phyloP scores from a whole-genome alignment of 2,329 filamentous ascomycete species.

The Eutypella sp. region DNA sequence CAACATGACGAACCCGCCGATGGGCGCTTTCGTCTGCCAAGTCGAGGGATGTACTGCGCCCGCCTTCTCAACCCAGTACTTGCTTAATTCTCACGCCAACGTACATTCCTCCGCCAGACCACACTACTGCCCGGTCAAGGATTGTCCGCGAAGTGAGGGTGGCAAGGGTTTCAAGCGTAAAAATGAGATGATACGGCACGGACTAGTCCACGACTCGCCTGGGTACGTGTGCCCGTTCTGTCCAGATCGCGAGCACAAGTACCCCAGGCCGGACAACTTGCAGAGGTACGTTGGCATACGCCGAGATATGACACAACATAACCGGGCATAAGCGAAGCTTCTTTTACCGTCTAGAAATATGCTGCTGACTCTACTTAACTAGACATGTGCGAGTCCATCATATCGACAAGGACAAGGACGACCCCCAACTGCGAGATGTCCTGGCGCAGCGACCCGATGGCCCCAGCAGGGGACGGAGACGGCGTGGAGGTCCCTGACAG shows the following conservation, averaged over 20 bases:
- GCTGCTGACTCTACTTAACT: not conserved
- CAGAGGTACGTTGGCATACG: slow-evolving; percentile 79
- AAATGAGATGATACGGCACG: slow-evolving; percentile 70
- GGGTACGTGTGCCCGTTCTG: slow-evolving; percentile 97
- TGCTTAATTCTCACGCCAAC: slow-evolving; percentile 75
- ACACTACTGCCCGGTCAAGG: slow-evolving; percentile 60
- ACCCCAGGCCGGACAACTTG: slow-evolving; percentile 91
- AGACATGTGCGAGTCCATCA: slow-evolving; percentile 95
- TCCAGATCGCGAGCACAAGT: slow-evolving; percentile 87
- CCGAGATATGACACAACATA: no score
- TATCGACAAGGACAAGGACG: slow-evolving; percentile 82
- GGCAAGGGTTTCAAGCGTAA: slow-evolving; percentile 68
- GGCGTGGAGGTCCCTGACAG: slow-evolving; percentile 49
- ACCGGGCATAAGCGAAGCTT: no score
- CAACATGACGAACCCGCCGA: slow-evolving; percentile 47
- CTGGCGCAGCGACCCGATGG: slow-evolving; percentile 82
- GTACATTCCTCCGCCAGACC: slow-evolving; percentile 62
- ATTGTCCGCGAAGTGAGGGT: slow-evolving; percentile 57
- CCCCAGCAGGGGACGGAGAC: slow-evolving; percentile 71
- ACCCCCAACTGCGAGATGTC: slow-evolving; percentile 74
- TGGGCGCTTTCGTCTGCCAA: slow-evolving; percentile 54
- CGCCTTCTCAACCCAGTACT: slow-evolving; percentile 72
- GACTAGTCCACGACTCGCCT: slow-evolving; percentile 87
- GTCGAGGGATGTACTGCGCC: slow-evolving; percentile 60
- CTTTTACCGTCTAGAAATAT: not conserved